Evolutionary conservation across 805 yeast genomes (phyloP), one percentile per base, ranked within the genome.

Genomic region (Wickerhamiella cacticola): DNA sequence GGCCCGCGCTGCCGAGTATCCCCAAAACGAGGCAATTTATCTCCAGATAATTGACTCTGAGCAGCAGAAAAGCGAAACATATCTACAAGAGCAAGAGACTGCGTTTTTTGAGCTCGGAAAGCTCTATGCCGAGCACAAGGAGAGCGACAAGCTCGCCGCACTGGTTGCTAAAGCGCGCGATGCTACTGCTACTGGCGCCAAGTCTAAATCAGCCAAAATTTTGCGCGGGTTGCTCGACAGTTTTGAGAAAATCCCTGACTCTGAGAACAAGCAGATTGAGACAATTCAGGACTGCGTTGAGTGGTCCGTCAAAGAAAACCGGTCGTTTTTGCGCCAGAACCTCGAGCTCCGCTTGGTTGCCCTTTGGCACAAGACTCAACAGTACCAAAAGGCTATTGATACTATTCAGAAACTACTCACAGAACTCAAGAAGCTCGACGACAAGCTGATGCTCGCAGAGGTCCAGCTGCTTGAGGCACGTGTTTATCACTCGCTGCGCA

Each of bases 351-450:
- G 92, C 60, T 74, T 89, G 50, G 80, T 95, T 3, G 76, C 81
- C 5, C 71, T 85, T 56, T 79, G 80, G 58, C 82, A 79, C 60
- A 74, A 77, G 50, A 80, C 79, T 60, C 71, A 72, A 49, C 68
- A 70, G 19, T 83, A 77, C 65, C 76, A 77, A 53, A 82, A 78
- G 41, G 80, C 96, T 3, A 68, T 92, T 42, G 70, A 74, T 44
- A 74, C 87, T 52, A 82, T 88, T 53, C 77, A 79, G 52, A 72
- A 72, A 13, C 72, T 92, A 56, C 71, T 89, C 55, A 72, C 73
- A 54, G 96, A 92, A 64, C 85, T 89, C 64, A 92, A 89, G 68
- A 82, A 85, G 61, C 72, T 92, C 55, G 99, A 92, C 64, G 99
- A 92, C 66, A 92, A 92, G 65, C 80, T 92, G 46, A 85, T 95